These are phyloP conservation scores for Capillidium rhysosporum DNA, from an alignment of 371 early-diverging fungal species.

Conservation along the genomic window DNA sequence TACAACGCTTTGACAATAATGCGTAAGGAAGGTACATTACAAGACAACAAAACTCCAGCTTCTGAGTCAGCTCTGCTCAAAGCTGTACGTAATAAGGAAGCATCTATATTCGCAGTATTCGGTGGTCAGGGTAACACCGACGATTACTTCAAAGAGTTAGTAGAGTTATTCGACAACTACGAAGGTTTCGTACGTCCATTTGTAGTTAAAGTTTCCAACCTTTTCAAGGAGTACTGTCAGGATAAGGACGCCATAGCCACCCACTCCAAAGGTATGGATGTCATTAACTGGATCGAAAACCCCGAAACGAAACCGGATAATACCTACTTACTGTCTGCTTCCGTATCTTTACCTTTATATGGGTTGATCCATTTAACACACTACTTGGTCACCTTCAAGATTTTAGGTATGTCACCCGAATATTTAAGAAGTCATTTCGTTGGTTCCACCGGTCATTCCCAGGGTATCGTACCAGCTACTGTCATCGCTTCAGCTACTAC, in stretches of 20 bases:
- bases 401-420: conserved; percentile 23
- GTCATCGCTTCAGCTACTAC: conserved; percentile 68
- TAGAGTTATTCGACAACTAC: conserved; percentile 58
- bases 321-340: conserved; percentile 61
- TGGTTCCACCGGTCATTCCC: conserved; percentile 86
- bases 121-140: conserved; percentile 94
- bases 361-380: conserved; percentile 72
- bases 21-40: conserved; percentile 21
- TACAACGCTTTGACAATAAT: conserved; percentile 57
- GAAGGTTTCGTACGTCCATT: conserved; percentile 59
- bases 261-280: conserved; percentile 69
- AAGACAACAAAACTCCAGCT: conserved; percentile 19
- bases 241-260: conserved; percentile 43
- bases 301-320: conserved; percentile 68
- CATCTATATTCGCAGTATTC: conserved; percentile 69
- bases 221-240: conserved; percentile 43
- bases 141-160: conserved; percentile 86
- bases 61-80: conserved; percentile 36
- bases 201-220: conserved; percentile 52
- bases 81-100: conserved; percentile 39
- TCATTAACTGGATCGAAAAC: conserved; percentile 72
- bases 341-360: conserved; percentile 74
- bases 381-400: conserved; percentile 62
- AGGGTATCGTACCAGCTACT: conserved; percentile 82
- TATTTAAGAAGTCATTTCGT: conserved; percentile 23